Conservation (phyloP, 345 rosid genomes). For the Rhodamnia argentea region DNA sequence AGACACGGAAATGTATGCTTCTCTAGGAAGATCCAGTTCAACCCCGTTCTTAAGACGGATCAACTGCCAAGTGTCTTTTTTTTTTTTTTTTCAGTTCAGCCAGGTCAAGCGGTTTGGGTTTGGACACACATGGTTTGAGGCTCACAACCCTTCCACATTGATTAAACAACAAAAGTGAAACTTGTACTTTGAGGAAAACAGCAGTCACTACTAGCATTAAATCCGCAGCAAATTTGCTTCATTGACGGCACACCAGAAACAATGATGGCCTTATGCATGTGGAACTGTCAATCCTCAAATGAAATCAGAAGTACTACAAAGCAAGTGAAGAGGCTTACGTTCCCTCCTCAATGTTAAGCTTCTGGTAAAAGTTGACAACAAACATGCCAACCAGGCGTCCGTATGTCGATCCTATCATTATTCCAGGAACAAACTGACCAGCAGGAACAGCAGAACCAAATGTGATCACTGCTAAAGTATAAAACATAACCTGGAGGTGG, state of each 20-base stretch:
- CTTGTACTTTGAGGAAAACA: background rate
- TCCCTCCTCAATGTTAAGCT: constrained; percentile 96
- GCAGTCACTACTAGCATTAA: background rate
- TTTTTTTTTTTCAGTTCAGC: no score
- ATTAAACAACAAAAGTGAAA: background rate
- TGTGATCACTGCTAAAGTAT: constrained; percentile 80
- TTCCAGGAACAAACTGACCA: constrained; percentile 98
- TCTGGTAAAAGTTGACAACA: constrained; percentile 81
- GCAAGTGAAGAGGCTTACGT: constrained; percentile 54
- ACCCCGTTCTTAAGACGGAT: background rate
- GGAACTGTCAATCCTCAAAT: background rate
- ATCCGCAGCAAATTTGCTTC: background rate
- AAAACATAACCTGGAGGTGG: constrained; percentile 82
- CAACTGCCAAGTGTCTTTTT: no score
- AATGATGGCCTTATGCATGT: background rate
- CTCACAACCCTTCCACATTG: background rate
- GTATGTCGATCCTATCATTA: constrained; percentile 97
- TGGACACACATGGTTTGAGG: background rate
- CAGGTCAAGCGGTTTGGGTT: background rate
- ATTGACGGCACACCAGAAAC: background rate
- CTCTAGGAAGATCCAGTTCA: background rate
- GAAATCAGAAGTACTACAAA: background rate
- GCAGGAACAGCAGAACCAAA: constrained; percentile 99
- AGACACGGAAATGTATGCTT: background rate
- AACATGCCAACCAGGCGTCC: constrained; percentile 99